Percentiles rank a stretch among this genome's conserved stretches.
Conservation (phyloP, 208 protist species). For the Plasmodiophora brassicae region DNA sequence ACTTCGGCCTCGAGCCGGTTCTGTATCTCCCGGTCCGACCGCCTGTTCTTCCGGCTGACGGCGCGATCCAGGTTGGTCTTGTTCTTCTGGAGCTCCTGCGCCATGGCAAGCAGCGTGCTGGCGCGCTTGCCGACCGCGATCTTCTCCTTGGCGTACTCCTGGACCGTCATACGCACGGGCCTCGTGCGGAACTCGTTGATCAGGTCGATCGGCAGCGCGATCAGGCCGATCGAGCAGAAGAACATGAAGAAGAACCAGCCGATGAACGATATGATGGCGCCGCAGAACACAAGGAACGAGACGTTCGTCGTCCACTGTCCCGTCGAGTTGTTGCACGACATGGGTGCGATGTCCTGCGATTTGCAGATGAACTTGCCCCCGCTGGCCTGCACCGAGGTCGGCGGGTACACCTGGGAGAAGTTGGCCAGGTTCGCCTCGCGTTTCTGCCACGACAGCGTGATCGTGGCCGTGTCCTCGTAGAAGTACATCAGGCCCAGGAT, state of each 20-base stretch:
- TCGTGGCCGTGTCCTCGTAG: not conserved
- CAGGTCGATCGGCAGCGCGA: constrained; percentile 75
- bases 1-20: constrained; percentile 11
- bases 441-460: no score
- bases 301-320: constrained; percentile 19
- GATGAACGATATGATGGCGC: constrained; percentile 51
- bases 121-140: constrained; percentile 66
- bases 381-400: no score
- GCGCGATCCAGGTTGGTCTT: constrained; percentile 15
- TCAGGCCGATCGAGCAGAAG: constrained; percentile 82
- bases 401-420: no score
- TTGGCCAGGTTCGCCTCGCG: no score
- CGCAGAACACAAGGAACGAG: constrained; percentile 45
- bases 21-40: not conserved
- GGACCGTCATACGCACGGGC: constrained; percentile 67
- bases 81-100: constrained; percentile 39
- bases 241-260: constrained; percentile 57
- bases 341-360: no score
- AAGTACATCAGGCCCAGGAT: not conserved
- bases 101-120: constrained; percentile 54
- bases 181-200: constrained; percentile 62
- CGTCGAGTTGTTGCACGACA: not conserved
- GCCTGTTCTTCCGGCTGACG: not conserved
- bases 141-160: constrained; percentile 68
- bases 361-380: no score